phyloP scores from a whole-genome alignment of 805 yeast species.

The Candida loeiensis region DNA sequence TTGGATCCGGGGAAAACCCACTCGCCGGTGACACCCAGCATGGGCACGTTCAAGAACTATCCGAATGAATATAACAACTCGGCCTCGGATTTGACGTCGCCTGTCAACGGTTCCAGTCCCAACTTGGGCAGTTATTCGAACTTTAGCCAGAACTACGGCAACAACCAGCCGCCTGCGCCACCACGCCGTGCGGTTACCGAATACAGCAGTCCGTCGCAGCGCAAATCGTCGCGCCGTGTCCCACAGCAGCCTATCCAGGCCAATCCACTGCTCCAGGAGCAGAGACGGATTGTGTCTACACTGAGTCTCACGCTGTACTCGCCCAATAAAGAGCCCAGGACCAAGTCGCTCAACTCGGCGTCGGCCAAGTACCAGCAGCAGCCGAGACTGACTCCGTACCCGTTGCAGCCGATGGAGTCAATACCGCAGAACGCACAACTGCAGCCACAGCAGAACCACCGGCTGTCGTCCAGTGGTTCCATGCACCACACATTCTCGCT shows the following conservation, averaged over 20 bases:
- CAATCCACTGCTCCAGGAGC: conserved; percentile 3
- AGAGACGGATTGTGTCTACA: conserved; percentile 7
- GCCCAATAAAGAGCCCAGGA: conserved; percentile 15
- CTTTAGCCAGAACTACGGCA: background rate
- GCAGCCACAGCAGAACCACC: conserved; percentile 11
- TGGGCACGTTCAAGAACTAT: too few species aligned
- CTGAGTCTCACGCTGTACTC: conserved; percentile 6
- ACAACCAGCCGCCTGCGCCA: background rate
- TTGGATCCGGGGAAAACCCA: conserved; percentile 3
- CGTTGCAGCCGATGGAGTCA: conserved; percentile 4
- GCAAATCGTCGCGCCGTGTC: conserved; percentile 5
- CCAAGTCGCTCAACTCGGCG: conserved; percentile 29
- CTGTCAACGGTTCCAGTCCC: background rate
- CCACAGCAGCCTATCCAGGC: conserved; percentile 3
- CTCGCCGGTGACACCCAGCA: too few species aligned
- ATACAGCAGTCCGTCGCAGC: conserved; percentile 1
- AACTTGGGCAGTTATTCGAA: background rate
- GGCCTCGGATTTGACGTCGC: too few species aligned
- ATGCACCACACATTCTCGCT: conserved; percentile 35
- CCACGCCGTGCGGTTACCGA: background rate
- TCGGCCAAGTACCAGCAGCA: conserved; percentile 13
- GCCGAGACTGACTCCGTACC: conserved; percentile 7
- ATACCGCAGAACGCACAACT: conserved; percentile 9
- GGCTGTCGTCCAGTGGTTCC: conserved; percentile 16
- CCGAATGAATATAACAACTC: too few species aligned